Evolutionary conservation across 371 early-diverging fungal genomes (phyloP).

Genomic region (Mortierella sp.): DNA sequence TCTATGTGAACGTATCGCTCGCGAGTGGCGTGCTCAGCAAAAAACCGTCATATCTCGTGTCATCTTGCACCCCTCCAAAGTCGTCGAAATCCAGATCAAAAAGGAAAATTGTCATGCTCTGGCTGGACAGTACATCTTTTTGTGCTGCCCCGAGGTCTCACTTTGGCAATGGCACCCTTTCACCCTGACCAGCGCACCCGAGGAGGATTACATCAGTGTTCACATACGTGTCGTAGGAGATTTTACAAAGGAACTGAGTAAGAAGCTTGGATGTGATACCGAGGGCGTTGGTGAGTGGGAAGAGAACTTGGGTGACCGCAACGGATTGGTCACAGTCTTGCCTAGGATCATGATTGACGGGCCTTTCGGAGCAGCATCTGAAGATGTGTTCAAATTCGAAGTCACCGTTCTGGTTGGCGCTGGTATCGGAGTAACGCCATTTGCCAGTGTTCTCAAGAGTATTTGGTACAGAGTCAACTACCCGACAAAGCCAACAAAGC

Average conservation of each 20-base stretch:
- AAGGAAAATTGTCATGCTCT: slow-evolving; percentile 67
- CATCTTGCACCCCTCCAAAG: slow-evolving; percentile 73
- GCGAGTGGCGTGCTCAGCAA: slow-evolving; percentile 78
- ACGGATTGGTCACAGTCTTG: slow-evolving; percentile 42
- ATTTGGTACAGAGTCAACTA: slow-evolving; percentile 62
- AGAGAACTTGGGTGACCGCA: slow-evolving; percentile 53
- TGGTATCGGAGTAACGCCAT: slow-evolving; percentile 80
- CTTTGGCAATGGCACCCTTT: slow-evolving; percentile 89
- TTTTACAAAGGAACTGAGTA: slow-evolving; percentile 80
- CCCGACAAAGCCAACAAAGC: slow-evolving; percentile 56
- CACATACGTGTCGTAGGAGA: slow-evolving; percentile 87
- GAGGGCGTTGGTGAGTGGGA: slow-evolving; percentile 60
- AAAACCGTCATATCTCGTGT: slow-evolving; percentile 75
- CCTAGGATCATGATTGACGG: slow-evolving; percentile 87
- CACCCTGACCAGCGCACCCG: slow-evolving; percentile 88
- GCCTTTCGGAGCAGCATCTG: slow-evolving; percentile 89
- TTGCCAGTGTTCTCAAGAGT: slow-evolving; percentile 57
- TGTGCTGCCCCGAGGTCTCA: slow-evolving; percentile 74
- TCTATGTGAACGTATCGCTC: slow-evolving; percentile 74
- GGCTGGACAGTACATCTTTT: slow-evolving; percentile 80
- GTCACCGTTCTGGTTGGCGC: slow-evolving; percentile 84
- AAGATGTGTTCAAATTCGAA: slow-evolving; percentile 88
- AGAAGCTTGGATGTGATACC: slow-evolving; percentile 72
- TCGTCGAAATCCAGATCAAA: slow-evolving; percentile 80
- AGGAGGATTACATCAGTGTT: slow-evolving; percentile 81